Percentiles rank a stretch among this genome's conserved stretches.
phyloP scores from a whole-genome alignment of 352 stramenopile genomes.

The Elongisporangium prolatum region DNA sequence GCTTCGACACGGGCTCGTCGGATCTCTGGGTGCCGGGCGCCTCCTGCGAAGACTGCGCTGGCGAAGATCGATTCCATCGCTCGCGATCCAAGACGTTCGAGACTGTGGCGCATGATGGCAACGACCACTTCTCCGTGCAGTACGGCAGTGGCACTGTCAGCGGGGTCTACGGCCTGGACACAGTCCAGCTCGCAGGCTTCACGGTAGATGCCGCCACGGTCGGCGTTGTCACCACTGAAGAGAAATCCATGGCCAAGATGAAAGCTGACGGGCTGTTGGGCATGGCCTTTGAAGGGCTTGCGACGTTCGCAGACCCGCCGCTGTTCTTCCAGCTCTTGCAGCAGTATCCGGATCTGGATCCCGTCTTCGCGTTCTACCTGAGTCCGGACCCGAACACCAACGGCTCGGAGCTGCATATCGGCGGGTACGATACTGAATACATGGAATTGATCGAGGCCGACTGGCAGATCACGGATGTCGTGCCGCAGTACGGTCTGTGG shows the following conservation, averaged over 20 bases:
- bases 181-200: slow-evolving; percentile 46
- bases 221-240: slow-evolving; percentile 57
- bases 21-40: slow-evolving; percentile 71
- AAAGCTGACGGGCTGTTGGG: slow-evolving; percentile 94
- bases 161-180: slow-evolving; percentile 54
- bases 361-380: slow-evolving; percentile 96
- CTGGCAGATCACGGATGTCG: slow-evolving; percentile 69
- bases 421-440: slow-evolving; percentile 53
- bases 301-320: slow-evolving; percentile 68
- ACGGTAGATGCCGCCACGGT: slow-evolving; percentile 38
- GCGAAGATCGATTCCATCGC: slow-evolving; percentile 45
- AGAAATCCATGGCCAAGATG: slow-evolving; percentile 79
- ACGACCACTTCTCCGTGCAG: slow-evolving; percentile 57
- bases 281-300: slow-evolving; percentile 93
- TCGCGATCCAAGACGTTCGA: slow-evolving; percentile 41
- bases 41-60: slow-evolving; percentile 52
- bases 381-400: slow-evolving; percentile 82
- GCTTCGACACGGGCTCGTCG: slow-evolving; percentile 80
- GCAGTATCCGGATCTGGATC: slow-evolving; percentile 58
- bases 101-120: slow-evolving; percentile 1
- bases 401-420: slow-evolving; percentile 71
- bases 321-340: slow-evolving; percentile 62
- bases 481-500: slow-evolving; percentile 76
- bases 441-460: slow-evolving; percentile 40
- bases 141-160: slow-evolving; percentile 75